Percentiles rank a stretch among this genome's conserved stretches.
These are phyloP conservation scores for Zygosaccharomyces gambellarensis DNA, from an alignment of 805 yeast genomes.

Conservation along the genomic window DNA sequence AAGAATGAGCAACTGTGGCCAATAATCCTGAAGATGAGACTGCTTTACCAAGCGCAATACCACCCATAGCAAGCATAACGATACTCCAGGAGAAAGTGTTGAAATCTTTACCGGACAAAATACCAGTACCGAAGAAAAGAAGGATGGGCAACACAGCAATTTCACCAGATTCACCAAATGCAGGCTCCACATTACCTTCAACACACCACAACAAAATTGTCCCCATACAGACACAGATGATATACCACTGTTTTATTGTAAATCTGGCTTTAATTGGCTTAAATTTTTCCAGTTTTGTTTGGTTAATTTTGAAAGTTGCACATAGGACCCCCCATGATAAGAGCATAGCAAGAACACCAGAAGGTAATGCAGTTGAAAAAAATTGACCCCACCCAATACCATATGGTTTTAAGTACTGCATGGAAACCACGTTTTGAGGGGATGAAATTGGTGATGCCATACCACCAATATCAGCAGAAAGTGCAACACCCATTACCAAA, in stretches of 20 bases:
- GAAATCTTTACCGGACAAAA: constrained; percentile 77
- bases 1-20: constrained; percentile 64
- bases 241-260: constrained; percentile 67
- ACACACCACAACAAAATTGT: constrained; percentile 91
- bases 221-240: constrained; percentile 57
- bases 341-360: constrained; percentile 55
- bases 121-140: constrained; percentile 83
- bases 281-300: constrained; percentile 44
- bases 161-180: constrained; percentile 89
- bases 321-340: constrained; percentile 66
- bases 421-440: constrained; percentile 90
- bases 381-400: constrained; percentile 80
- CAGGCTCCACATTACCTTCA: constrained; percentile 60
- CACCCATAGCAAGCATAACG: constrained; percentile 95
- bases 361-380: constrained; percentile 85
- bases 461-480: constrained; percentile 90
- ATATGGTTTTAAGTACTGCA: constrained; percentile 70
- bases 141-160: constrained; percentile 84
- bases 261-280: constrained; percentile 58
- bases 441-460: constrained; percentile 96
- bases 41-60: constrained; percentile 88
- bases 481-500: constrained; percentile 81
- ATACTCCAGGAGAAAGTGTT: constrained; percentile 96
- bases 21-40: constrained; percentile 88
- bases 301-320: constrained; percentile 49